phyloP scores from a whole-genome alignment of 306 rosid genomes.

The Prosopis cineraria region DNA sequence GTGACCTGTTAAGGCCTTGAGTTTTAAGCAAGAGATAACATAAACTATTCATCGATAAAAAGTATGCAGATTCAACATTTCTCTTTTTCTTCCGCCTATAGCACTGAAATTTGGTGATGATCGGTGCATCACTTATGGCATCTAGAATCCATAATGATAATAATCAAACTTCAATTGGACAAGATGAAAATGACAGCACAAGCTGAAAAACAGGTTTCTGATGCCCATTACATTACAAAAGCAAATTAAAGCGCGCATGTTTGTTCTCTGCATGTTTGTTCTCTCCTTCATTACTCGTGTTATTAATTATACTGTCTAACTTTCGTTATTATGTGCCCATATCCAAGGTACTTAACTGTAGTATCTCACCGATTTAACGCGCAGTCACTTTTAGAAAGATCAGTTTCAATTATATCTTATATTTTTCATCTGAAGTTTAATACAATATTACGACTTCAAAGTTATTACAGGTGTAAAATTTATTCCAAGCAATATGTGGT shows the following conservation, averaged over 20 bases:
- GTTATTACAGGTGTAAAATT: too few species aligned
- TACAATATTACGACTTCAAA: too few species aligned
- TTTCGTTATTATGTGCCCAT: background rate
- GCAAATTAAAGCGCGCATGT: too few species aligned
- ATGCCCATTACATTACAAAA: background rate
- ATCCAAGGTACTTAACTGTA: background rate
- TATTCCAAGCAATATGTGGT: too few species aligned
- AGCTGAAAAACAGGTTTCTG: background rate
- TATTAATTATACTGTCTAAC: background rate
- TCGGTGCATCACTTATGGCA: background rate
- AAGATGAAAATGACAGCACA: background rate
- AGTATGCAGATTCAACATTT: background rate
- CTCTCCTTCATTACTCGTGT: background rate
- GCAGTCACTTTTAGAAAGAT: background rate
- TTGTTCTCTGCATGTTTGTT: background rate
- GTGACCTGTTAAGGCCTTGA: too few species aligned
- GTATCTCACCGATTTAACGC: background rate
- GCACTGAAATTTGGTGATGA: background rate
- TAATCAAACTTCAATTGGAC: background rate
- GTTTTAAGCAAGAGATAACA: background rate
- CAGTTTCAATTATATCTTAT: too few species aligned
- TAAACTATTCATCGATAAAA: background rate
- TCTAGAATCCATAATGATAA: background rate
- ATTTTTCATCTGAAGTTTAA: background rate
- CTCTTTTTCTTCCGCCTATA: background rate